These are phyloP conservation scores for Xylogone sp. DNA, from an alignment of 2,329 filamentous ascomycete species.

Conservation along the genomic window DNA sequence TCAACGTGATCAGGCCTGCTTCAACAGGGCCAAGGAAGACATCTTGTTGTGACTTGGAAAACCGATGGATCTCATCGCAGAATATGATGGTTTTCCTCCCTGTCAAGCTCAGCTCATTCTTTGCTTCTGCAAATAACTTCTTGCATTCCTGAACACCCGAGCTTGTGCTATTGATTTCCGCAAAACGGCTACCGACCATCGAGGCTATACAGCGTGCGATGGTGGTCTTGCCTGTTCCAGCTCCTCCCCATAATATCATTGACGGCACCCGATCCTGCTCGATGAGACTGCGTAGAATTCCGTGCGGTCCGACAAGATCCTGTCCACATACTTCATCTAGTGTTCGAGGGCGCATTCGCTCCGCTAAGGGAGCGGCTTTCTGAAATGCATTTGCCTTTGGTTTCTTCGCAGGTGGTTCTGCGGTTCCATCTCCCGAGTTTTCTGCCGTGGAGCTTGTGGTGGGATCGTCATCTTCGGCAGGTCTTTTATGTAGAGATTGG, in stretches of 20 bases:
- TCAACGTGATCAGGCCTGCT: slow-evolving; percentile 82
- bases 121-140: slow-evolving; percentile 83
- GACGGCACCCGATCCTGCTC: slow-evolving; percentile 82
- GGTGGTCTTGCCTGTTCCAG: slow-evolving; percentile 83
- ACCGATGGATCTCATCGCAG: slow-evolving; percentile 73
- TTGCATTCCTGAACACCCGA: slow-evolving; percentile 88
- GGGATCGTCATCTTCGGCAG: not conserved
- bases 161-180: slow-evolving; percentile 93
- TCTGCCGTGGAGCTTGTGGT: not conserved
- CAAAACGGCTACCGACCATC: slow-evolving; percentile 77
- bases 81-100: slow-evolving; percentile 94
- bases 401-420: slow-evolving; percentile 50
- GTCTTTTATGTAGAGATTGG: slow-evolving; percentile 8
- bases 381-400: slow-evolving; percentile 60
- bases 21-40: slow-evolving; percentile 93
- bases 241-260: slow-evolving; percentile 89
- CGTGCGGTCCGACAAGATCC: slow-evolving; percentile 79
- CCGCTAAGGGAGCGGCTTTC: slow-evolving; percentile 78
- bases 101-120: slow-evolving; percentile 73
- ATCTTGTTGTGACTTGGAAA: slow-evolving; percentile 84
- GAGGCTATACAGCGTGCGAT: slow-evolving; percentile 88
- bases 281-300: slow-evolving; percentile 83
- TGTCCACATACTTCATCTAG: slow-evolving; percentile 89
- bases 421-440: not conserved
- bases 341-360: slow-evolving; percentile 83